Evolutionary conservation across 2,329 filamentous ascomycete genomes (phyloP), one percentile per base, ranked within the genome.

Genomic region (Chalaropsis ovoidea): DNA sequence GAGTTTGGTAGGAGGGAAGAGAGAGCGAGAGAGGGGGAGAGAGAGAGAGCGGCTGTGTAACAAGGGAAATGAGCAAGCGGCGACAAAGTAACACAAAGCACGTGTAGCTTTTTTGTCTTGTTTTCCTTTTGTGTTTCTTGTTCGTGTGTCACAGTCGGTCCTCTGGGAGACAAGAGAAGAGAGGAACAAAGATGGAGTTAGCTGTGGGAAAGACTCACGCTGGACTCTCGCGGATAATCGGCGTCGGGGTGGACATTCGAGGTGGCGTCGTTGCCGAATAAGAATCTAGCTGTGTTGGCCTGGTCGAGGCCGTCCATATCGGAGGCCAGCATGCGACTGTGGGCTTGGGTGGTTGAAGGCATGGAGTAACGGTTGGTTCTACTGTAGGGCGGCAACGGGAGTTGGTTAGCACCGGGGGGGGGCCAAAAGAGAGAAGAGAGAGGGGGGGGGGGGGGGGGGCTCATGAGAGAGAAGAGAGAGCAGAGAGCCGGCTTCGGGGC

Each of bases 361-460:
- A 96, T 92, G 3, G 93, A 96, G 76, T 95, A 95, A 69, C 93
- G 88, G 74, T 96, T 95, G 68, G 87, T 62, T 39, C 62, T 41
- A 49, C 58, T 47, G 22, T 24, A 27, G n/a, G 27, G 15, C 15
- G 15, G 24, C 1, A 15, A 4, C 17, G 15, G 17, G 8, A 10
- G 8, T 10, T 1, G 10, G 10, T 58, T 39, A 58, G 54, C 31
- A 13, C 3, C 2, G 7, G 2, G 17, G 17, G 2, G 2, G n/a
- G 6, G 6, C 13, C 2, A 31, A 58, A 13, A 39, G 2, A 39
- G 6, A 17, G 24, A 11, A 58, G 15, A 39, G 6, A 35, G 27
- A 35, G 49, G 3, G 22, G 2, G 22, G 22, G 47, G n/a, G n/a
- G 11, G 3, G 10, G 8, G 0, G 19, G n/a, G 11, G 19, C 4